Evolutionary conservation across 768 basidiomycete genomes (phyloP).

Genomic region (Solioccasus polychromus): DNA sequence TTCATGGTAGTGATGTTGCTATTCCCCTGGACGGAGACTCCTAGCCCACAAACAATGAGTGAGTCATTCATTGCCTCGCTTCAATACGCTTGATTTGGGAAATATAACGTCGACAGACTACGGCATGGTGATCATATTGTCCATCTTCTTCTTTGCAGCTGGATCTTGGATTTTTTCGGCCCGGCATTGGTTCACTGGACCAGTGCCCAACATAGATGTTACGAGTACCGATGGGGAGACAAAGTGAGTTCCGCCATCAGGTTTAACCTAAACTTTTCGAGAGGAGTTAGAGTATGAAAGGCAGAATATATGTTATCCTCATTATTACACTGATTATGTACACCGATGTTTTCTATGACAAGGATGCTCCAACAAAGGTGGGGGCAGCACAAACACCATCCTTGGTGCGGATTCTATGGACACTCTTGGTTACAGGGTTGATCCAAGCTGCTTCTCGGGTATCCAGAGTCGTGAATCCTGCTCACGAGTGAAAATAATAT

Average conservation of each 20-base stretch:
- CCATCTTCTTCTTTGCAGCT: slow-evolving; percentile 30
- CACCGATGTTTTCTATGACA: slow-evolving; percentile 57
- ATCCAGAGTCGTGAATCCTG: slow-evolving; percentile 88
- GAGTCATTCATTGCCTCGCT: slow-evolving; percentile 7
- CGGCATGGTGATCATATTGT: slow-evolving; percentile 28
- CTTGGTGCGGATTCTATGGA: slow-evolving; percentile 84
- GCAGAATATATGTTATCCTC: neutral
- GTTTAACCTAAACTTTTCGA: neutral
- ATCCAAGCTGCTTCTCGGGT: slow-evolving; percentile 84
- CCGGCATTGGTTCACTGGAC: slow-evolving; percentile 34
- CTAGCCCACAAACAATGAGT: slow-evolving; percentile 33
- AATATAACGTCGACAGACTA: slow-evolving; percentile 13
- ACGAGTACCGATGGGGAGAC: slow-evolving; percentile 4
- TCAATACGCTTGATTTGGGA: neutral
- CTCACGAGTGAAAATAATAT: slow-evolving; percentile 1
- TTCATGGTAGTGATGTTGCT: slow-evolving; percentile 35
- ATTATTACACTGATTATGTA: neutral
- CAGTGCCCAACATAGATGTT: slow-evolving; percentile 29
- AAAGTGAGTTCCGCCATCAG: neutral
- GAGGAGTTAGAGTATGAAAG: neutral
- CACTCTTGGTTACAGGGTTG: slow-evolving; percentile 71
- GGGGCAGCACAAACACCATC: slow-evolving; percentile 79
- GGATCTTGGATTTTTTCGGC: slow-evolving; percentile 35
- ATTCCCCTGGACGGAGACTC: slow-evolving; percentile 30
- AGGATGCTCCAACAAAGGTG: slow-evolving; percentile 82